Percentiles rank a stretch among this genome's conserved stretches.
These are phyloP conservation scores for Dorcoceras hygrometricum DNA, from an alignment of 257 asterid species.

Conservation along the genomic window DNA sequence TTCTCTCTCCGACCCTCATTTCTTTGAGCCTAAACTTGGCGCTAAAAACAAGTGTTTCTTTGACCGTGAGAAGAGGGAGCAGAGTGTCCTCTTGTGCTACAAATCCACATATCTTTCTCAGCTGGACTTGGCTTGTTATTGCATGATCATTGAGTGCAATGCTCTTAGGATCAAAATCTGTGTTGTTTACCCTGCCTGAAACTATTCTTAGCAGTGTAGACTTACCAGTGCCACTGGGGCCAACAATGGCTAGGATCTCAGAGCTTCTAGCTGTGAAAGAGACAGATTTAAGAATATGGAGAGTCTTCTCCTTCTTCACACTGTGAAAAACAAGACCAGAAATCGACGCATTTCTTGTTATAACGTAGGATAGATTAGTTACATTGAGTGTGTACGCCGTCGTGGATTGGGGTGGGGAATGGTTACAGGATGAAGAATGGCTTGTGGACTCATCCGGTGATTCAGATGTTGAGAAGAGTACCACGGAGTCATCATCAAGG, in stretches of 20 bases:
- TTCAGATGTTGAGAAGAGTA: conserved; percentile 62
- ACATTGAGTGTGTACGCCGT: conserved; percentile 42
- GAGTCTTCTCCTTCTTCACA: conserved; percentile 34
- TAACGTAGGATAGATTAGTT: conserved; percentile 60
- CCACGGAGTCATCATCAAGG: conserved; percentile 56
- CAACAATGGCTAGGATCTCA: conserved; percentile 66
- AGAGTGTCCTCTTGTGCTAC: conserved; percentile 82
- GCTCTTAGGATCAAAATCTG: conserved; percentile 47
- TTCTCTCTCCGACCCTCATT: conserved; percentile 40
- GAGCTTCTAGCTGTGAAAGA: conserved; percentile 65
- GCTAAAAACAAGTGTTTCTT: conserved; percentile 64
- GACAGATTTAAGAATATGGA: conserved; percentile 59
- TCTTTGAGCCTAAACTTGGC: conserved; percentile 64
- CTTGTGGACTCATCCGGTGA: conserved; percentile 60
- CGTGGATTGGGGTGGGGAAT: conserved; percentile 45
- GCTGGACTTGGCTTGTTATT: conserved; percentile 42
- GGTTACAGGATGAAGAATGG: conserved; percentile 58
- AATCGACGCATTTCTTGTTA: conserved; percentile 31
- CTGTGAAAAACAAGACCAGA: conserved; percentile 14
- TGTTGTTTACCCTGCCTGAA: conserved; percentile 57
- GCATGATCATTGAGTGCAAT: conserved; percentile 43
- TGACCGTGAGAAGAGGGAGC: conserved; percentile 73
- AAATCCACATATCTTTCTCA: conserved; percentile 74
- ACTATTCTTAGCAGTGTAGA: conserved; percentile 61
- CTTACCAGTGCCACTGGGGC: conserved; percentile 91